Evolutionary conservation across 108 stramenopile species (phyloP).

Genomic region (Nannochloropsis salina): DNA sequence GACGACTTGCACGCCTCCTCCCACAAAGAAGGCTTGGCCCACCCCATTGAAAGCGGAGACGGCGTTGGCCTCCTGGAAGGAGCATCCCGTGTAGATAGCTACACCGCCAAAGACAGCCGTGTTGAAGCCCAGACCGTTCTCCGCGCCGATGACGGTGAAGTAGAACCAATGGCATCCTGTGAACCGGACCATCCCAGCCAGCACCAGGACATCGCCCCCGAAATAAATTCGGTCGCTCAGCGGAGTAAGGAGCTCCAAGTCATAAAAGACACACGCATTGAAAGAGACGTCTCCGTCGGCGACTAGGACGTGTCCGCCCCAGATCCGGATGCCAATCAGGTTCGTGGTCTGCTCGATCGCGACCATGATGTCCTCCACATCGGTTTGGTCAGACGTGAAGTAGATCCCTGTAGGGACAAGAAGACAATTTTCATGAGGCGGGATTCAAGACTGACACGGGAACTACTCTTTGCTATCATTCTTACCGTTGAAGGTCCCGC

Average conservation of each 20-base stretch:
- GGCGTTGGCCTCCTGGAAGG: not conserved
- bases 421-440: not conserved
- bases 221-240: slow-evolving; percentile 1
- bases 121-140: not conserved
- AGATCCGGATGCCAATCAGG: not conserved
- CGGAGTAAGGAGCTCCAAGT: not conserved
- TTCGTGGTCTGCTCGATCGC: slow-evolving; percentile 4
- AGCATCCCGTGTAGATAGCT: not conserved
- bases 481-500: not conserved
- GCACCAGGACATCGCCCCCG: not conserved
- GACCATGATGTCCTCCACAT: not conserved
- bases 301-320: not conserved
- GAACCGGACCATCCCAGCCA: not conserved
- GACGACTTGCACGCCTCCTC: not conserved
- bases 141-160: not conserved
- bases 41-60: not conserved
- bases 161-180: slow-evolving; percentile 16
- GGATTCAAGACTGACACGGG: no score
- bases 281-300: not conserved
- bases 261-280: not conserved
- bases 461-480: not conserved
- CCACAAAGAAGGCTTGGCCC: not conserved
- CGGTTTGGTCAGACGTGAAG: not conserved
- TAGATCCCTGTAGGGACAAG: not conserved
- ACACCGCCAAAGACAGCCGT: not conserved